A percentile compares a stretch with the other conserved stretches of the same genome.
Evolutionary conservation across 495 filamentous ascomycete species (phyloP).

Genomic region (Penicillium cinerascens): DNA sequence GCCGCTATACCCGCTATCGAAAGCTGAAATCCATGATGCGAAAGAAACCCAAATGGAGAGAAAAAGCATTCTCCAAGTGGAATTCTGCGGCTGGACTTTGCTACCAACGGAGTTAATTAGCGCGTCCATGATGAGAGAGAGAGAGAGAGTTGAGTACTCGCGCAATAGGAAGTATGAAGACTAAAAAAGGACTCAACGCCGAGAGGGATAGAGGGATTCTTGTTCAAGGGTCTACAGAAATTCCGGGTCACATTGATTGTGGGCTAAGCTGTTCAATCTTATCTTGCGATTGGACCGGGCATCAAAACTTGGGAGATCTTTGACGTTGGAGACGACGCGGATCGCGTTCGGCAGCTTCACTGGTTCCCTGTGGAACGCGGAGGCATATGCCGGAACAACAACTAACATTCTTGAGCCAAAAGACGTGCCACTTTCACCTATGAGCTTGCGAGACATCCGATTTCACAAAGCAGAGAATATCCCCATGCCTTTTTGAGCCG

Average conservation of each 20-base stretch:
- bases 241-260: not conserved
- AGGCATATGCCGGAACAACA: not conserved
- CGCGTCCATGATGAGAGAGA: not conserved
- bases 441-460: not conserved
- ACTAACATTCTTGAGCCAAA: not conserved
- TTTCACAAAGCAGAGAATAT: not conserved
- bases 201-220: no score
- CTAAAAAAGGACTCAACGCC: not conserved
- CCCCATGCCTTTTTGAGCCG: not conserved
- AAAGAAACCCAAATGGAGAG: slow-evolving; percentile 1
- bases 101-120: not conserved
- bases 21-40: not conserved
- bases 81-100: not conserved
- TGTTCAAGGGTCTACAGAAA: not conserved
- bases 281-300: not conserved
- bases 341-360: not conserved
- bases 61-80: not conserved
- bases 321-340: not conserved
- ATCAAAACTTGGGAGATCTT: not conserved
- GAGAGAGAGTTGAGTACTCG: no score
- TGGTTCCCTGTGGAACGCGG: not conserved
- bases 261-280: not conserved
- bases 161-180: not conserved
- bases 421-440: not conserved
- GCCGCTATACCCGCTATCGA: not conserved